Base-by-base conservation (phyloP, 306 rosid species). In the Datisca glomerata region DNA sequence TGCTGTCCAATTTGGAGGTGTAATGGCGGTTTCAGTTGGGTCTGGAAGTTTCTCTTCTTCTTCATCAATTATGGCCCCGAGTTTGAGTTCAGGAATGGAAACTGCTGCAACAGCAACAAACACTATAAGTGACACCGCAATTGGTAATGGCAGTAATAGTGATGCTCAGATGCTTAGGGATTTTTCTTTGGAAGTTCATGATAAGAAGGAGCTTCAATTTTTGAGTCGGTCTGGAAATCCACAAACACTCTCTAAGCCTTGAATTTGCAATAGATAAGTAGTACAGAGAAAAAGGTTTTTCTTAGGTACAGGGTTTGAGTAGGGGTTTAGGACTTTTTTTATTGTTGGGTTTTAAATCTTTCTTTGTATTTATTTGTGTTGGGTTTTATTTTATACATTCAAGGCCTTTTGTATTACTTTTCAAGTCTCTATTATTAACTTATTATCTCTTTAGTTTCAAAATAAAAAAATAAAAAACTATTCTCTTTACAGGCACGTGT, bases 161-260 rank as follows among this genome's bases (percentile, higher is more conserved):
- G 57, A 60, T 45, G 17, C 81, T 12, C 86, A 75, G 38, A 61
- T 72, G 80, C 66, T 75, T 44, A 75, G 76, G 55, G 93, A 78
- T 52, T 85, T 78, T 45, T 72, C 91, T 17, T 22, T 85, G 72
- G 80, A 78, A 35, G 47, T 70, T 42, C 70, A 50, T 43, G 96
- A 75, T n/a, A 85, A 65, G 76, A 85, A 66, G 54, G 96, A 85
- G 57, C 61, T 85, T 15, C 85, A 63, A 45, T 78, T 85, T 48
- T 63, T 85, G 74, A 75, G 72, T 59, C 44, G 45, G 13, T 19
- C 70, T 55, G 49, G 64, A 3, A 66, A 63, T 51, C 59, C 79
- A 24, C 71, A 75, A 16, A 24, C 71, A 15, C 64, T 69, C 54
- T 65, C 78, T 2, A 53, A 71, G 34, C 63, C 80, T 34, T 77